Base-by-base conservation (phyloP, 495 filamentous ascomycete genomes). In the Penicillium bovifimosum region DNA sequence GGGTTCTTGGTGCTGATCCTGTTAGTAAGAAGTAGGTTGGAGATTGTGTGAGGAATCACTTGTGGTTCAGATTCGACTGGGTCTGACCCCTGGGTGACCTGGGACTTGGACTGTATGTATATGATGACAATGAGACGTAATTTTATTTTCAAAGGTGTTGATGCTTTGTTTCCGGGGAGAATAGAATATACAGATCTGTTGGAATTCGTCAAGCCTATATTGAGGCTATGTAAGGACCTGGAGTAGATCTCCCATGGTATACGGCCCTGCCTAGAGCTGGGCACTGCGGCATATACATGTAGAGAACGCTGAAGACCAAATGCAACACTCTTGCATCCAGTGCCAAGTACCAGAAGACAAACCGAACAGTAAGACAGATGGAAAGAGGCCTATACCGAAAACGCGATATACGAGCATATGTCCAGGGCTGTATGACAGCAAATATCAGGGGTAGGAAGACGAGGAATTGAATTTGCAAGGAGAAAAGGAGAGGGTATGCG, bases 1-100 rank as follows among this genome's bases (percentile, higher is more conserved):
- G 90, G 90, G 76, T 95, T 33, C 78, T 95, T 54, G 86, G 86
- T 54, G 86, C 86, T 11, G 85, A 83, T 54, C 76, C 81, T n/a
- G 70, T 78, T 32, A 65, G 68, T 55, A 63, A 65, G 48, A 66
- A 58, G 43, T 53, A 47, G 28, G 33, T 32, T n/a, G n/a, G n/a
- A n/a, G 9, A n/a, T 16, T n/a, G 11, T 27, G 13, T 6, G 11
- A 14, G 17, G 20, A 27, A 24, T 5, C 9, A 20, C 28, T 35
- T 47, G 31, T n/a, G 31, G 26, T 41, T 27, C 5, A 6, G 39
- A 6, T 14, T 13, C 20, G 26, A 32, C 5, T 14, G 17, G 28
- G 24, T 46, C 13, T 6, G 17, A n/a, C n/a, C n/a, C n/a, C n/a
- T n/a, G n/a, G n/a, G n/a, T n/a, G 4, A 14, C 34, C 16, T 9